Percentiles rank a stretch among this genome's conserved stretches.
phyloP scores from a whole-genome alignment of 2,329 filamentous ascomycete genomes.

The Clarireedia sp. region DNA sequence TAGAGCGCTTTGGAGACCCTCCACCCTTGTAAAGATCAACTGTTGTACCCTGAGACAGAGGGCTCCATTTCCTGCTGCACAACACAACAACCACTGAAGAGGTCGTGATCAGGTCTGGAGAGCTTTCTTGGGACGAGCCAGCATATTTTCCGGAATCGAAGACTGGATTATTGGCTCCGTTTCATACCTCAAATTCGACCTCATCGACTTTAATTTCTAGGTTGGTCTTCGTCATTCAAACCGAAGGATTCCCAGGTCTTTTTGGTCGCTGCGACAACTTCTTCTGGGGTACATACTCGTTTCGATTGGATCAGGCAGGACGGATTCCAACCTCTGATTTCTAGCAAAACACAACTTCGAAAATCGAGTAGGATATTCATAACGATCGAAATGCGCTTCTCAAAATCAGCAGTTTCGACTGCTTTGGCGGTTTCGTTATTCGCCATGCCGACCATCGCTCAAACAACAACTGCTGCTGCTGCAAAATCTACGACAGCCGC shows the following conservation, averaged over 20 bases:
- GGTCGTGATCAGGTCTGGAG: constrained; percentile 5
- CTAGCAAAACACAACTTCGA: neutral
- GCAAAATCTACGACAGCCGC: constrained; percentile 6
- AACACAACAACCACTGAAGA: neutral
- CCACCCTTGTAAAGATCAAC: neutral
- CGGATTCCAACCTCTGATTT: neutral
- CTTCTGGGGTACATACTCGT: too few relatives aligned
- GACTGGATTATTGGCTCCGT: neutral
- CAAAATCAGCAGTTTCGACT: constrained; percentile 13
- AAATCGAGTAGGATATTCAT: constrained; percentile 14
- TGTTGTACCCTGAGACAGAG: neutral
- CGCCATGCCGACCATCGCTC: constrained; percentile 9
- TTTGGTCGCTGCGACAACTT: too few relatives aligned
- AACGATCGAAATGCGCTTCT: constrained; percentile 17
- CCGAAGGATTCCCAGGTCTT: neutral
- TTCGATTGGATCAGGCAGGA: neutral
- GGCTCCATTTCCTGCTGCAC: neutral
- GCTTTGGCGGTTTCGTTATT: constrained; percentile 16
- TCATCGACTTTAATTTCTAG: neutral
- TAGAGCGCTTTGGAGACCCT: too few relatives aligned
- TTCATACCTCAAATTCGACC: neutral
- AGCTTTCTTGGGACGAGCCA: neutral
- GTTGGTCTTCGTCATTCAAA: neutral
- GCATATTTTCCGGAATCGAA: neutral
- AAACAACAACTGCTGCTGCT: constrained; percentile 10